Evolutionary conservation across 1,284 basidiomycete species (phyloP), one percentile per base, ranked within the genome.

Genomic region (Tylopilus sp.): DNA sequence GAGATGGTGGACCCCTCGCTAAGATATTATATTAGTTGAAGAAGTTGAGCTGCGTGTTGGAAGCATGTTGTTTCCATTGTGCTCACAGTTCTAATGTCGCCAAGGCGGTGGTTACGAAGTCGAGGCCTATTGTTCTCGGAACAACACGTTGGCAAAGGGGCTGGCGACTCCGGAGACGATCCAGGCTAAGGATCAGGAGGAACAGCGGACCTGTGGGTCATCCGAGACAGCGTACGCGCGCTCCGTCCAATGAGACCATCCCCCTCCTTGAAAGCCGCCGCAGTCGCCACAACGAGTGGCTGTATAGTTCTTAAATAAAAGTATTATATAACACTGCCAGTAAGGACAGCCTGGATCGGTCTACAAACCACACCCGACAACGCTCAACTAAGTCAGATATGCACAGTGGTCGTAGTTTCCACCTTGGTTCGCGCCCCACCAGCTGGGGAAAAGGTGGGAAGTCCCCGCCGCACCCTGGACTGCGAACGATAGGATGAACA

Each of bases 401-500:
- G 56, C 52, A 38, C 55, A 57, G n/a, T n/a, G 57, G 18, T 60
- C 55, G 38, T 57, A 64, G 55, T 63, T 64, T 51, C 73, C 73
- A 33, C 55, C 59, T 50, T 75, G 72, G 52, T 75, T 71, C 15
- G 73, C 73, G 10, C 78, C 79, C 61, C 75, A 76, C 81, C 81
- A 83, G 46, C 67, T 56, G 4, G 83, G 81, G 74, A 86, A 86
- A n/a, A 77, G 69, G 51, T 74, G 71, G 5, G 75, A 61, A 15
- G 63, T 64, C 2, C 86, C 85, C 12, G 75, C 75, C 10, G 82
- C 85, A 46, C 85, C 86, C 58, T 82, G 83, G 10, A 89, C 84
- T 1, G 84, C 84, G 59, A 88, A 87, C 7, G 80, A 82, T 16
- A 86, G 72, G 21, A 88, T 73, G 64, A 87, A 86, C 34, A 84